phyloP scores from a whole-genome alignment of 2,329 filamentous ascomycete genomes.

The Ophiocordyceps robertsii region DNA sequence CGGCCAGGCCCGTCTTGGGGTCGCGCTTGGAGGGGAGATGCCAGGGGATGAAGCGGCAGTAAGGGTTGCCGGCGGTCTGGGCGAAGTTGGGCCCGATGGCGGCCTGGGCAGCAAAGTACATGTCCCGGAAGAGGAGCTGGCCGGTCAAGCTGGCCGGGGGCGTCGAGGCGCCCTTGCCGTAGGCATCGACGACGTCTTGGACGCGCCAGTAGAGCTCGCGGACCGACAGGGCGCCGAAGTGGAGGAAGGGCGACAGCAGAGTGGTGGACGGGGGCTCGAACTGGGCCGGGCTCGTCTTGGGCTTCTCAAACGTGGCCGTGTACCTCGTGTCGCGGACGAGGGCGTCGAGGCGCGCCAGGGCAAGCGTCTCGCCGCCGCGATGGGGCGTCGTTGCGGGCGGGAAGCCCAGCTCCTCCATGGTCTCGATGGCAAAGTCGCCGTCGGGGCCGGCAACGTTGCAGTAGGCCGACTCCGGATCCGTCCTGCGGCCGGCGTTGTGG shows the following conservation, averaged over 20 bases:
- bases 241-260: conserved; percentile 57
- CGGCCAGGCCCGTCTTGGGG: conserved; percentile 29
- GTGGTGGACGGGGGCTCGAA: conserved; percentile 64
- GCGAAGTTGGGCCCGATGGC: conserved; percentile 49
- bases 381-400: conserved; percentile 51
- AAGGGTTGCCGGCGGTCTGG: conserved; percentile 50
- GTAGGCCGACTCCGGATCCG: conserved; percentile 43
- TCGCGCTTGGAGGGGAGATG: conserved; percentile 52
- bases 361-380: conserved; percentile 55
- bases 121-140: conserved; percentile 65
- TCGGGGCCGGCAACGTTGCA: conserved; percentile 49
- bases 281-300: conserved; percentile 59
- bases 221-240: conserved; percentile 60
- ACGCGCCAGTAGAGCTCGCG: conserved; percentile 63
- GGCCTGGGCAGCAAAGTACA: conserved; percentile 72
- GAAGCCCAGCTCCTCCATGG: conserved; percentile 57
- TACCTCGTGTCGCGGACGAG: conserved; percentile 52
- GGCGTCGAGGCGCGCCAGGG: conserved; percentile 41
- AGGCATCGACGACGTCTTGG: conserved; percentile 44
- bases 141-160: conserved; percentile 59
- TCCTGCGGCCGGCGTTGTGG: conserved; percentile 43
- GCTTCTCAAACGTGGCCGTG: conserved; percentile 62
- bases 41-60: conserved; percentile 68
- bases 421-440: conserved; percentile 57
- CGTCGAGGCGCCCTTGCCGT: conserved; percentile 40